Percentiles rank a stretch among this genome's conserved stretches.
Evolutionary conservation across 345 rosid species (phyloP).

Genomic region (Eucalyptus shirleyi): DNA sequence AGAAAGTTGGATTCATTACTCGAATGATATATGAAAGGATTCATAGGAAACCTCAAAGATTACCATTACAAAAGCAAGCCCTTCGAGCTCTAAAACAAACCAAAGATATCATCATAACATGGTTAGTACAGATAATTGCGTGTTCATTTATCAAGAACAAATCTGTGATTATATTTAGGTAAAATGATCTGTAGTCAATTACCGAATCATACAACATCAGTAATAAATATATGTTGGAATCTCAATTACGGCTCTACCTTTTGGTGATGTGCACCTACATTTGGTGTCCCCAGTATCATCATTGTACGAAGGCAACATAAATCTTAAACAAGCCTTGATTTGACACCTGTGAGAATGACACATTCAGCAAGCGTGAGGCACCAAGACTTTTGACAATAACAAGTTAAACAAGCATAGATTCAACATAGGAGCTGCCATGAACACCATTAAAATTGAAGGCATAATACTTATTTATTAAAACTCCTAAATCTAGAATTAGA

Average conservation of each 20-base stretch:
- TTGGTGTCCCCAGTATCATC: background rate
- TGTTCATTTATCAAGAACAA: background rate
- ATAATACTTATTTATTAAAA: accelerated
- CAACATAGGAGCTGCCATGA: background rate
- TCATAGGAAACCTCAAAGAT: too few relatives aligned
- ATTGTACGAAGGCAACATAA: background rate
- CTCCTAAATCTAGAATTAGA: background rate
- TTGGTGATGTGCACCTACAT: accelerated
- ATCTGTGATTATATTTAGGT: too few relatives aligned
- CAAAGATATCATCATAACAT: background rate
- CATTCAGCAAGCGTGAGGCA: too few relatives aligned
- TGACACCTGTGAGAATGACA: too few relatives aligned
- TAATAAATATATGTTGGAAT: accelerated
- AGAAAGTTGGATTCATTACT: background rate
- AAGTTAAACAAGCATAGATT: too few relatives aligned
- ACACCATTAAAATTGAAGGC: too few relatives aligned
- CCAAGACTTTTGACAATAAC: too few relatives aligned
- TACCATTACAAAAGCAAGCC: too few relatives aligned
- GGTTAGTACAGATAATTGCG: too few relatives aligned
- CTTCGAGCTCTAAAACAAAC: background rate
- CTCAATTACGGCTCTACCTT: background rate
- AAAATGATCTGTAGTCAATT: too few relatives aligned
- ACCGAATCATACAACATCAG: background rate
- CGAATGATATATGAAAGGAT: background rate
- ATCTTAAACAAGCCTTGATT: too few relatives aligned